Conservation (phyloP, 2,329 filamentous ascomycete species). For the Pseudodiploospora longispora region DNA sequence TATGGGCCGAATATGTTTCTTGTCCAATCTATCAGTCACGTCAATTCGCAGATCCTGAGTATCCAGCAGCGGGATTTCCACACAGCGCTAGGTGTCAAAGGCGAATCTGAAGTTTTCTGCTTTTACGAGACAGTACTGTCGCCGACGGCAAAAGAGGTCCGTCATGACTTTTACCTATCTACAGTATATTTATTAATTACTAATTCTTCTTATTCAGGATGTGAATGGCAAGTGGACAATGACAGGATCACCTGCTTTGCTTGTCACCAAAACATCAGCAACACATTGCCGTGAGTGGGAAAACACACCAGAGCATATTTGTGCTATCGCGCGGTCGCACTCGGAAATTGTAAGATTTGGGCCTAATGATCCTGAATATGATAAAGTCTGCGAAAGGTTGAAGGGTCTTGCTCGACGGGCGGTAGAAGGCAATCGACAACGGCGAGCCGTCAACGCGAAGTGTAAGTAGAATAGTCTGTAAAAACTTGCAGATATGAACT, state of each 20-base stretch:
- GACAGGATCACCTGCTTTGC: constrained; percentile 12
- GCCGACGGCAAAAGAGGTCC: constrained; percentile 15
- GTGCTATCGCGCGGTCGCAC: constrained; percentile 10
- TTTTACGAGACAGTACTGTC: constrained; percentile 19
- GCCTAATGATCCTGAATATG: constrained; percentile 8
- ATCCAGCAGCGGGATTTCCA: constrained; percentile 6
- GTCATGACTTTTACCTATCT: neutral
- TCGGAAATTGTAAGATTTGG: constrained; percentile 19
- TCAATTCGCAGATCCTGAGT: constrained; percentile 5
- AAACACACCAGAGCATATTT: constrained; percentile 13
- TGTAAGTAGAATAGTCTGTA: constrained; percentile 5
- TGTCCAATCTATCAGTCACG: constrained; percentile 4
- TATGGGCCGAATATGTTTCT: constrained; percentile 8
- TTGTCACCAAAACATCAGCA: constrained; percentile 17
- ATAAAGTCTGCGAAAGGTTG: neutral
- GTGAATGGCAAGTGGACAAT: constrained; percentile 14
- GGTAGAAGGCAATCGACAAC: neutral
- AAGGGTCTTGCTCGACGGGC: constrained; percentile 5
- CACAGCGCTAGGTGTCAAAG: constrained; percentile 7
- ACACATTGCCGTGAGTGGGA: constrained; percentile 17
- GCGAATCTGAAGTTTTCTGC: constrained; percentile 13
- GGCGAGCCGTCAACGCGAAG: neutral
- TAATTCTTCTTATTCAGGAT: constrained; percentile 6
- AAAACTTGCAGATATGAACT: neutral
- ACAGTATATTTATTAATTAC: neutral